Base-by-base conservation (phyloP, 805 yeast species). In the Metschnikowia cubensis region DNA sequence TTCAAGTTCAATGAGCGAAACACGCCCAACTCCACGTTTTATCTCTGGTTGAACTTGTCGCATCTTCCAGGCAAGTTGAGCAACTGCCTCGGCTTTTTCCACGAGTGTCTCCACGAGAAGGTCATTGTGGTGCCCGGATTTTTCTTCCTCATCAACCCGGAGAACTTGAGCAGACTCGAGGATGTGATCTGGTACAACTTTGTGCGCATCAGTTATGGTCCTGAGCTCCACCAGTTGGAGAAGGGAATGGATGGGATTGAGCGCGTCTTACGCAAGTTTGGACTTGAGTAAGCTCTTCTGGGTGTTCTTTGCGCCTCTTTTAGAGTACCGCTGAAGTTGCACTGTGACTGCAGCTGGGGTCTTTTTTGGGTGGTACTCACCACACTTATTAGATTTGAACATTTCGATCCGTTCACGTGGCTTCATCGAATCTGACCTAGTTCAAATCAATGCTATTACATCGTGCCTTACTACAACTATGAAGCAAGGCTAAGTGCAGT, bases 61-160 rank as follows among this genome's bases (percentile, higher is more conserved):
- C 81, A 76, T 53, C 70, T 81, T 38, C 84, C 84, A 0, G 79
- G 80, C 1, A 81, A 81, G 61, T 65, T 81, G 46, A 69, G 78
- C 42, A 81, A 80, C 58, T 78, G 84, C 59, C 69, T 81, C 38
- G 85, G 85, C 0, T 81, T 81, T 57, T 81, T 81, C 74, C 85
- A 81, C 59, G 85, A 81, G 62, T 79, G 83, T 52, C 66, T 81
- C 39, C 84, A 80, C 57, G 83, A 80, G 56, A 75, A 75, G 56
- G 82, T 80, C 11, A 81, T 81, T 59, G 76, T 78, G 32, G 85
- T 81, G 17, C 85, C 85, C 3, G 85, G 85, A 2, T 80, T 81
- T 54, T 81, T 81, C 68, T 81, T 81, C 60, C 80, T 81, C 59
- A 71, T 81, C 54, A 81, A 81, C 54, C 85, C 85, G 3, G 75